Conservation (phyloP, 106 monocot species). For the Dendrobium officinale region DNA sequence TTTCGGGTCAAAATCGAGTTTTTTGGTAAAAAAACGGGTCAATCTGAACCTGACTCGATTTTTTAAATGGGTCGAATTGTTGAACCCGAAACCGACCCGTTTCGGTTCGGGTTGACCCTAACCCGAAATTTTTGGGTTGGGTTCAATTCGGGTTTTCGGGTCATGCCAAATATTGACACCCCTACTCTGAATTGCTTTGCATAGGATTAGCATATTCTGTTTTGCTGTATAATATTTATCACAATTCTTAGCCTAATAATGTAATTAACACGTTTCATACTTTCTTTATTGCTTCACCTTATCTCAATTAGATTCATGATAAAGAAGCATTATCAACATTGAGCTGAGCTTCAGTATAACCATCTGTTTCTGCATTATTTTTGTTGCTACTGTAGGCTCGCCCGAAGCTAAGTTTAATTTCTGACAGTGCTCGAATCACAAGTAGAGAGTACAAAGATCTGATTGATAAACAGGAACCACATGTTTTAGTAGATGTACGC, state of each 20-base stretch:
- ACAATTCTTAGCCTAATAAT: too few species aligned
- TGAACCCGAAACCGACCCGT: too few species aligned
- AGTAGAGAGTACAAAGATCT: conserved; percentile 54
- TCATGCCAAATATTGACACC: too few species aligned
- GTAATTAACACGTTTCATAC: background rate
- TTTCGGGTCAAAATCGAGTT: too few species aligned
- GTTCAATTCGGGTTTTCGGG: too few species aligned
- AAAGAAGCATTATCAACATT: background rate
- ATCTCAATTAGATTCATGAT: background rate
- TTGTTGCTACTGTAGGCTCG: conserved; percentile 29
- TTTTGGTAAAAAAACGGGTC: too few species aligned
- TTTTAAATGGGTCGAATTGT: too few species aligned
- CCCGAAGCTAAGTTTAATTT: conserved; percentile 41
- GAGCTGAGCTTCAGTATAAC: background rate
- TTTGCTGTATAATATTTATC: too few species aligned
- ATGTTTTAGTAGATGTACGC: conserved; percentile 77
- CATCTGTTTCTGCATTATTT: background rate
- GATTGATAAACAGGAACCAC: conserved; percentile 47
- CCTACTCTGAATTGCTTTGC: background rate
- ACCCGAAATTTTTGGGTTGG: too few species aligned
- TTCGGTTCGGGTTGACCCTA: too few species aligned
- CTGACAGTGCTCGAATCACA: conserved; percentile 53
- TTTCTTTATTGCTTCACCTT: background rate
- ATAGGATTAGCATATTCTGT: too few species aligned
- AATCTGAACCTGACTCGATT: too few species aligned